Base-by-base conservation (phyloP, 2,329 filamentous ascomycete species). In the Ophiostoma sp. region DNA sequence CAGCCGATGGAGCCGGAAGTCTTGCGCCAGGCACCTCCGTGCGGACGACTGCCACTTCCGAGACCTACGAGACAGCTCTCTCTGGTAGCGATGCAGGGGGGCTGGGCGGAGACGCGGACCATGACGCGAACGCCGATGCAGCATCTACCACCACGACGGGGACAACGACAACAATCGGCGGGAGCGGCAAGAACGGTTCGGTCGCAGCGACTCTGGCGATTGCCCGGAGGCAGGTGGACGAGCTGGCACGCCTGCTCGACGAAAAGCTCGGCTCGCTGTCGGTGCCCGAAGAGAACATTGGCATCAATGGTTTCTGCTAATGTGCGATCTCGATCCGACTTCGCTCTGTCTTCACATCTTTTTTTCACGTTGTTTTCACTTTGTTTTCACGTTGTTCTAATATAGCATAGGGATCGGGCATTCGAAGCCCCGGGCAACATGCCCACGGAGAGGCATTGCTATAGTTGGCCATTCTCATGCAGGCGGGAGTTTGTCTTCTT, bases 171-270 rank as follows among this genome's bases (percentile, higher is more conserved):
- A 84, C 83, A 9, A 85, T 81, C 1, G 82, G 83, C n/a, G 83
- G 82, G 82, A 80, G 82, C 36, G 82, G 81, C 74, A 79, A 79
- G 9, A 83, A 81, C 66, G 50, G 59, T 0, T 79, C 81, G 19
- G 81, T 80, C 3, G 81, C 85, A 1, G 83, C 83, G 2, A 85
- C 83, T 28, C 85, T 88, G 25, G 83, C 87, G 69, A 82, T 83
- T 9, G 85, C 88, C 79, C 83, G 88, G 73, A 83, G 85, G 73
- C 87, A 89, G 73, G 87, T 88, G 3, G 87, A 89, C 76, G 88
- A 90, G 75, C 81, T 91, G 72, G 87, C 87, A 31, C 82, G 83
- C 72, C 89, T 87, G 85, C 79, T 91, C 76, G 89, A 91, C 75
- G 86, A 87, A n/a, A 87, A 87, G 81, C 82, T 91, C 6, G 86